Percentiles rank a stretch among this genome's conserved stretches.
These are phyloP conservation scores for Cercospora sojina DNA, from an alignment of 2,329 filamentous ascomycete genomes.

Conservation along the genomic window DNA sequence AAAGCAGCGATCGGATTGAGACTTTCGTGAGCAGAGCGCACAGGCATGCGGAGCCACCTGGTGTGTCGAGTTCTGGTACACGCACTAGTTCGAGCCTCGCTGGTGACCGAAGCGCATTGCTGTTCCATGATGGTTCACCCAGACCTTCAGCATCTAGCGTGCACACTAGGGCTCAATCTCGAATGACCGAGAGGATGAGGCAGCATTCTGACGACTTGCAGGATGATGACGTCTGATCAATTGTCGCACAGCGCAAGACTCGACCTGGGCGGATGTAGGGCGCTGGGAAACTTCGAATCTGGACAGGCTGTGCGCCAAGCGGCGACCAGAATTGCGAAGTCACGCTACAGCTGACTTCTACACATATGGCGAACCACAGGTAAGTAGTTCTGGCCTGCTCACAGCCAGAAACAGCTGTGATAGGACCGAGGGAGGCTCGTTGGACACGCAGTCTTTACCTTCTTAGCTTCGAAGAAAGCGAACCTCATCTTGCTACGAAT, in stretches of 20 bases:
- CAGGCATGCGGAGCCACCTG: background rate
- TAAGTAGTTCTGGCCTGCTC: background rate
- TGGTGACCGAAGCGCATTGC: background rate
- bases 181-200: background rate
- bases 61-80: background rate
- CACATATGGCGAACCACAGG: background rate
- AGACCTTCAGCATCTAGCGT: background rate
- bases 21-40: background rate
- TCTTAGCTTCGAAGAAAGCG: background rate
- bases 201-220: background rate
- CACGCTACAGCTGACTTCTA: background rate
- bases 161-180: background rate
- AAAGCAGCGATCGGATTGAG: background rate
- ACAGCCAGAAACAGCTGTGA: background rate
- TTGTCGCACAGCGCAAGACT: background rate
- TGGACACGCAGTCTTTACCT: background rate
- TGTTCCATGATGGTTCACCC: background rate
- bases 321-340: background rate
- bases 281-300: background rate
- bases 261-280: background rate
- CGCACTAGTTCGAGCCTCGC: background rate
- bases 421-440: background rate
- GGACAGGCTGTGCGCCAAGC: background rate
- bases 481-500: background rate
- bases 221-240: background rate